These are phyloP conservation scores for Vicia sativa DNA, from an alignment of 306 rosid genomes.

Conservation along the genomic window DNA sequence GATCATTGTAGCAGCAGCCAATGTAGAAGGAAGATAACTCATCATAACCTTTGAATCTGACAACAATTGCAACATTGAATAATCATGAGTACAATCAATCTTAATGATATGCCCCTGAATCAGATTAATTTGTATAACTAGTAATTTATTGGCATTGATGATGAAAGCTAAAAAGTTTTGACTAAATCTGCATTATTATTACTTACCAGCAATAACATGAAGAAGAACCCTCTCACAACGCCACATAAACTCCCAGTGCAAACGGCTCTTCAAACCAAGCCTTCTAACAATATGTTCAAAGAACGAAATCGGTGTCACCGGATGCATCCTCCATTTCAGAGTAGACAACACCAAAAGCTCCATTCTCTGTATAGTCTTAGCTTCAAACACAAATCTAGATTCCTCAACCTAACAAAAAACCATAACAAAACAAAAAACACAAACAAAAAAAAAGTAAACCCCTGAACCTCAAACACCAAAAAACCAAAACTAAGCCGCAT, in stretches of 20 bases:
- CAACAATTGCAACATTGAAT: constrained; percentile 19
- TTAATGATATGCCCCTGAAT: constrained; percentile 3
- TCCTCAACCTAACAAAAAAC: constrained; percentile 62
- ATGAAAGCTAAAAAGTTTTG: background rate
- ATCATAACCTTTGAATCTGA: constrained; percentile 68
- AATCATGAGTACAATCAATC: constrained; percentile 19
- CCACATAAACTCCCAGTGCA: constrained; percentile 80
- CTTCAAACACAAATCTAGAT: constrained; percentile 74
- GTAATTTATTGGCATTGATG: constrained; percentile 12
- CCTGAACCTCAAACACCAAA: constrained; percentile 11
- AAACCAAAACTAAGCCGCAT: constrained; percentile 27
- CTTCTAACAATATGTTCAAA: constrained; percentile 79
- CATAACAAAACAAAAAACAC: background rate
- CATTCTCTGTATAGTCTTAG: constrained; percentile 90
- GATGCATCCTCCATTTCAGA: constrained; percentile 92
- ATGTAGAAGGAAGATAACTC: constrained; percentile 69
- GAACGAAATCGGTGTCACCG: constrained; percentile 87
- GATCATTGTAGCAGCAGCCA: constrained; percentile 89
- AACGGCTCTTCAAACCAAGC: constrained; percentile 68
- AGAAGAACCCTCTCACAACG: constrained; percentile 78
- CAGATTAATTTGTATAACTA: background rate
- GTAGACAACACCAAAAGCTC: constrained; percentile 88
- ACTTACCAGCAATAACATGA: constrained; percentile 64
- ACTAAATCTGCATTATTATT: background rate
- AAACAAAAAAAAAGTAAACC: constrained; percentile 3